phyloP scores from a whole-genome alignment of 2,329 filamentous ascomycete species.

The Sarocladium kiliense region DNA sequence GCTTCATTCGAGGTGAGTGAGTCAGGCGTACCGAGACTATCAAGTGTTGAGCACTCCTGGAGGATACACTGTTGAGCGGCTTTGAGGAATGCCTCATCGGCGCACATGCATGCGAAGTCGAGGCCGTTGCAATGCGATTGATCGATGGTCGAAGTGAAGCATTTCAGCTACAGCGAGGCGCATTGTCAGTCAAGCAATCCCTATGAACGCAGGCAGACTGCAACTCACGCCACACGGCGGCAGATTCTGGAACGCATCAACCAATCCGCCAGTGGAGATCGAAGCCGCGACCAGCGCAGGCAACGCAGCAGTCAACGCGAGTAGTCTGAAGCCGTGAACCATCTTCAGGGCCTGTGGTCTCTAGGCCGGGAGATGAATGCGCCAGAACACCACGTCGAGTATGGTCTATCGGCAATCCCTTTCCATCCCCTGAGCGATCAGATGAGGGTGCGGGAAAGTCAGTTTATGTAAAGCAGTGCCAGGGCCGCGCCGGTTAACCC shows the following conservation, averaged over 20 bases:
- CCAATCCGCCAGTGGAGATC: neutral
- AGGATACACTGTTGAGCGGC: conserved; percentile 19
- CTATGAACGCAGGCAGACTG: neutral
- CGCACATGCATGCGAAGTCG: conserved; percentile 25
- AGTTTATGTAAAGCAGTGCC: neutral
- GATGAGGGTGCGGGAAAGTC: too few relatives aligned
- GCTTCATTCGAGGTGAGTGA: too few relatives aligned
- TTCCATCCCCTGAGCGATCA: too few relatives aligned
- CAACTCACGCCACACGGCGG: conserved; percentile 3
- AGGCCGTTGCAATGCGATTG: conserved; percentile 8
- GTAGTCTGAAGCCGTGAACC: neutral
- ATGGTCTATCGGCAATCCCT: neutral
- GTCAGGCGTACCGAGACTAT: conserved; percentile 22
- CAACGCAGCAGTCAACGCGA: neutral
- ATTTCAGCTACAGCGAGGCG: neutral
- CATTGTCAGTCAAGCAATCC: neutral
- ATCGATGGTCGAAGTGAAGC: neutral
- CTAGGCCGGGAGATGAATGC: neutral
- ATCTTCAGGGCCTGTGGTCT: neutral
- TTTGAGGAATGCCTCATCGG: conserved; percentile 15
- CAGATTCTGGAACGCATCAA: neutral
- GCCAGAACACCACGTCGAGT: neutral
- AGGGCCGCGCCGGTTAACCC: neutral
- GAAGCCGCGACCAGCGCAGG: neutral
- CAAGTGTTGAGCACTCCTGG: conserved; percentile 18